A percentile compares a stretch with the other conserved stretches of the same genome.
Conservation (phyloP, 2,329 filamentous ascomycete species). For the Fusarium sp. region DNA sequence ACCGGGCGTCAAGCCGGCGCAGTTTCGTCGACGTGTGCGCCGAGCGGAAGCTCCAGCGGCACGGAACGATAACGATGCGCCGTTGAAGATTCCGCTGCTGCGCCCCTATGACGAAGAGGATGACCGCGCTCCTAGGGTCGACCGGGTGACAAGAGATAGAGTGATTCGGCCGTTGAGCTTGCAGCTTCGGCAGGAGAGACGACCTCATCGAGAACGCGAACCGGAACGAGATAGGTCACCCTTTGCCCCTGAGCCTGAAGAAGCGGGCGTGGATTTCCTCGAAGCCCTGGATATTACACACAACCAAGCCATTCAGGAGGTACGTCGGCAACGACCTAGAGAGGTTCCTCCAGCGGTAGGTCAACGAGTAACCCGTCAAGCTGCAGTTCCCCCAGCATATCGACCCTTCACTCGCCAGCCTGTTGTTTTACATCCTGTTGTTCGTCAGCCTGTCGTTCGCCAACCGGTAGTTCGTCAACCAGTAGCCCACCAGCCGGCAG, state of each 20-base stretch:
- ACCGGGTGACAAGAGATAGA: not conserved
- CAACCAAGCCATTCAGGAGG: not conserved
- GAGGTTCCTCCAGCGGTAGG: not conserved
- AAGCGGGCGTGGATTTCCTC: not conserved
- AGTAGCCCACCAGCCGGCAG: not conserved
- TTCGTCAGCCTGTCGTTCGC: not conserved
- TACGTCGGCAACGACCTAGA: not conserved
- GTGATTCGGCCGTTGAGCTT: constrained; percentile 7
- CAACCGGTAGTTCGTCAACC: not conserved
- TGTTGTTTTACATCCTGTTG: no score
- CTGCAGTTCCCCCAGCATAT: no score
- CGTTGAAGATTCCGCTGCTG: constrained; percentile 33
- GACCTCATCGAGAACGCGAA: not conserved
- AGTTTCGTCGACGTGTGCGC: constrained; percentile 26
- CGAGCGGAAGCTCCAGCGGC: not conserved
- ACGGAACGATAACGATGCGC: not conserved
- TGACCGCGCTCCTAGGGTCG: not conserved
- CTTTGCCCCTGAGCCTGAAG: not conserved
- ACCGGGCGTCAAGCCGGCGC: constrained; percentile 38
- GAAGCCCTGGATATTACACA: no score
- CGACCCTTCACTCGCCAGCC: no score
- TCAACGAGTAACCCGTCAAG: not conserved
- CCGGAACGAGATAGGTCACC: not conserved
- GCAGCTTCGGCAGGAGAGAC: not conserved
- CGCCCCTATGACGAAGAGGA: constrained; percentile 25